Evolutionary conservation across 1,284 basidiomycete genomes (phyloP).

Genomic region (Phellinidium pouzarii): DNA sequence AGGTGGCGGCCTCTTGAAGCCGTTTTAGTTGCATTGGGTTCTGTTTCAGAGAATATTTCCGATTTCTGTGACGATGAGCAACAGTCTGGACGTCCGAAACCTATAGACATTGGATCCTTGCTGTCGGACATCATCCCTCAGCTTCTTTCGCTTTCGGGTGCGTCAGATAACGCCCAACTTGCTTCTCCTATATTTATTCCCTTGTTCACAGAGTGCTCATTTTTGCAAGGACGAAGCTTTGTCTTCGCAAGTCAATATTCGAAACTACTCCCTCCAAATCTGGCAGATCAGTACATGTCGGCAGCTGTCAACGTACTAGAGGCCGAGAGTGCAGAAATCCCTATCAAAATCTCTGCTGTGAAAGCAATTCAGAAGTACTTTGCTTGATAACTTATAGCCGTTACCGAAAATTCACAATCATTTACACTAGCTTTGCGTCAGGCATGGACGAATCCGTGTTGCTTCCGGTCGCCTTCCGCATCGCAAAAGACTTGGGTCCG

Average conservation of each 20-base stretch:
- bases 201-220: conserved; percentile 59
- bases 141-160: conserved; percentile 61
- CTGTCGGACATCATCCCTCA: conserved; percentile 77
- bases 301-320: conserved; percentile 86
- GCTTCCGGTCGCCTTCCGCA: conserved; percentile 60
- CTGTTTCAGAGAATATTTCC: conserved; percentile 70
- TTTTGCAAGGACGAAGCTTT: conserved; percentile 91
- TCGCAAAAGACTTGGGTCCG: conserved; percentile 80
- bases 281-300: conserved; percentile 79
- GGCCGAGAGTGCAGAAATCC: conserved; percentile 58
- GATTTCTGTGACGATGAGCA: conserved; percentile 73
- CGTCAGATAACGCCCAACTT: conserved; percentile 20
- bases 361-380: conserved; percentile 85
- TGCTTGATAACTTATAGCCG: neutral
- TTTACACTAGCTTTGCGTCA: conserved; percentile 54
- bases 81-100: conserved; percentile 51
- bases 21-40: conserved; percentile 77
- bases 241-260: conserved; percentile 92
- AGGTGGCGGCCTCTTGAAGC: conserved; percentile 92
- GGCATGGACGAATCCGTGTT: conserved; percentile 53
- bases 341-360: conserved; percentile 91
- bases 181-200: neutral
- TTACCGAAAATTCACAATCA: conserved; percentile 11
- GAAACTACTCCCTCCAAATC: conserved; percentile 59
- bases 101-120: conserved; percentile 72